phyloP scores from a whole-genome alignment of 202 grass and related monocot species.

The Hordeum pubiflorum region DNA sequence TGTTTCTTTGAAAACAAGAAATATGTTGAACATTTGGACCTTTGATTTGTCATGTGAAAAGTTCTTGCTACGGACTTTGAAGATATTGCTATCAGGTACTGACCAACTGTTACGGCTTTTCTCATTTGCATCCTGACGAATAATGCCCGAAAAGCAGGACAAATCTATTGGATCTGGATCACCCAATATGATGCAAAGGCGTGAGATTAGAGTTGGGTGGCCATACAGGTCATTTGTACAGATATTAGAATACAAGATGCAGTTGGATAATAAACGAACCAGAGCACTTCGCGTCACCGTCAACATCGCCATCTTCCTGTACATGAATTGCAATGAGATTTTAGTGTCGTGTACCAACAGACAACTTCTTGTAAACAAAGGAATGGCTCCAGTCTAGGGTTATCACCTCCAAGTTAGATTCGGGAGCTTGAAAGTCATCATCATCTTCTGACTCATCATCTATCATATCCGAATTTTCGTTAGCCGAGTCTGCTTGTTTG shows the following conservation, averaged over 20 bases:
- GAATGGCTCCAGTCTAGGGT: background rate
- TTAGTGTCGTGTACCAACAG: slow-evolving; percentile 15
- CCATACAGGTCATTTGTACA: slow-evolving; percentile 15
- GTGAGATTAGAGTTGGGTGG: slow-evolving; percentile 13
- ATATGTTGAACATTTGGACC: slow-evolving; percentile 26
- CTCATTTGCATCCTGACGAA: slow-evolving; percentile 60
- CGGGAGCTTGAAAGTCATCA: slow-evolving; percentile 72
- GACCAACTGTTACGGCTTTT: slow-evolving; percentile 72
- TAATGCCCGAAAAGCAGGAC: slow-evolving; percentile 70
- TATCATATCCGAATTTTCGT: slow-evolving; percentile 42
- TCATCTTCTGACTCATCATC: slow-evolving; percentile 94
- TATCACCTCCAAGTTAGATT: slow-evolving; percentile 49
- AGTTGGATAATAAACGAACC: slow-evolving; percentile 36
- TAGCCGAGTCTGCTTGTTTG: slow-evolving; percentile 26
- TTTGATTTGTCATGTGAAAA: slow-evolving; percentile 92
- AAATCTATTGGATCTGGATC: slow-evolving; percentile 59
- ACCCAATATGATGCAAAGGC: slow-evolving; percentile 16
- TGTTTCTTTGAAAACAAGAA: slow-evolving; percentile 5
- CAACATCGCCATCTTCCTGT: slow-evolving; percentile 51
- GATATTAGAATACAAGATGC: slow-evolving; percentile 18
- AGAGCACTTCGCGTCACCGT: slow-evolving; percentile 47
- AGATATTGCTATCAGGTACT: slow-evolving; percentile 75
- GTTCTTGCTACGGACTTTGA: slow-evolving; percentile 90
- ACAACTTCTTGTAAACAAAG: slow-evolving; percentile 3
- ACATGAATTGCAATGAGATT: slow-evolving; percentile 24